Evolutionary conservation across 169 alveolate species (phyloP).

Genomic region (Plasmodium gonderi): DNA sequence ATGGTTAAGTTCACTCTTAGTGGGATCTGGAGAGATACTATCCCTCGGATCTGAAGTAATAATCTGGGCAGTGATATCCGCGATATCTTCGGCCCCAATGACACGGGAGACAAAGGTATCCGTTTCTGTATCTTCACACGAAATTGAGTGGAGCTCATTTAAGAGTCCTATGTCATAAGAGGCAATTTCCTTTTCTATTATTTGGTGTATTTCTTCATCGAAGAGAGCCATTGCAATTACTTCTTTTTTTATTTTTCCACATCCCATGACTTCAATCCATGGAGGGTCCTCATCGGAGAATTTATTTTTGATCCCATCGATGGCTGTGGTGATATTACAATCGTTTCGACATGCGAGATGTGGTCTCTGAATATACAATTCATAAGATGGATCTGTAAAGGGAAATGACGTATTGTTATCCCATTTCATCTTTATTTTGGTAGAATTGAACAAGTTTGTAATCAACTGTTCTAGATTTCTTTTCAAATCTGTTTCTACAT

Average conservation of each 20-base stretch:
- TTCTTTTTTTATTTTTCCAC: constrained; percentile 91
- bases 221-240: constrained; percentile 82
- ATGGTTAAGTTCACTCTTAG: too few relatives aligned
- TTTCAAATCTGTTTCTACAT: constrained; percentile 76
- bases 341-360: too few relatives aligned
- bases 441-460: constrained; percentile 82
- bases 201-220: constrained; percentile 46
- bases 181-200: constrained; percentile 60
- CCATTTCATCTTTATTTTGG: constrained; percentile 89
- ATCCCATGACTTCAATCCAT: constrained; percentile 92
- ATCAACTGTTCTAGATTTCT: constrained; percentile 87
- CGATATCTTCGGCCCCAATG: not conserved
- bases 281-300: not conserved
- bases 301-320: too few relatives aligned
- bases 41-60: too few relatives aligned
- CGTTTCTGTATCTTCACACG: not conserved
- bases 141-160: not conserved
- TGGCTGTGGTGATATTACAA: too few relatives aligned
- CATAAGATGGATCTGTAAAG: constrained; percentile 93
- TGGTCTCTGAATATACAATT: constrained; percentile 86
- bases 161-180: constrained; percentile 10
- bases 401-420: constrained; percentile 91
- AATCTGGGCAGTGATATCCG: too few relatives aligned
- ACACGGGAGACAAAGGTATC: not conserved
- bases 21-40: too few relatives aligned